phyloP scores from a whole-genome alignment of 108 stramenopile genomes.

The Cyclotella choctawhatcheeana region DNA sequence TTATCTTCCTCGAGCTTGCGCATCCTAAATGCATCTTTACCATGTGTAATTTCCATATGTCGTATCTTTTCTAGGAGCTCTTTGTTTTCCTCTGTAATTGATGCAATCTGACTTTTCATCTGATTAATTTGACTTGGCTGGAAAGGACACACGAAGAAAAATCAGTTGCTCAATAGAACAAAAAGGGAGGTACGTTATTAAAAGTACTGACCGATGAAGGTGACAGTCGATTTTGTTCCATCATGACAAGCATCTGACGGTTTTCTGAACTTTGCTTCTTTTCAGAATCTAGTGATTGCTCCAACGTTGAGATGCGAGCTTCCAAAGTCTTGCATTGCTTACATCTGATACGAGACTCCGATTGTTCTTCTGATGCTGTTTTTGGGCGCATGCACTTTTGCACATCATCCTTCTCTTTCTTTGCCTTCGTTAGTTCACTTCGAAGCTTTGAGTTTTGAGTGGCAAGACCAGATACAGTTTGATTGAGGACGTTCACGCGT shows the following conservation, averaged over 20 bases:
- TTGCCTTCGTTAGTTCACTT: conserved; percentile 22
- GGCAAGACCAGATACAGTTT: conserved; percentile 42
- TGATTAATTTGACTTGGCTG: not conserved
- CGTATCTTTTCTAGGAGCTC: not conserved
- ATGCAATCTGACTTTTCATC: not conserved
- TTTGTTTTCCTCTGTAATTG: not conserved
- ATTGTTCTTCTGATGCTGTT: conserved; percentile 3
- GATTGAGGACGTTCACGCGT: conserved; percentile 36
- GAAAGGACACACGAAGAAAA: not conserved
- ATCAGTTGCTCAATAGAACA: not conserved
- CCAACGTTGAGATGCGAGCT: conserved; percentile 9
- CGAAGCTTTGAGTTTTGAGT: conserved; percentile 39
- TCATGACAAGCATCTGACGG: conserved; percentile 6
- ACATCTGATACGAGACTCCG: not conserved
- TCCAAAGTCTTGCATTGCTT: conserved; percentile 19
- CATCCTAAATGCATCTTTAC: not conserved
- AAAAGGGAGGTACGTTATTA: not conserved
- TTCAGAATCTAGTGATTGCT: conserved; percentile 16
- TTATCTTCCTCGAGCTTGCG: conserved; percentile 17
- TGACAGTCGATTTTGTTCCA: conserved; percentile 8
- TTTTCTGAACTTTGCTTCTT: conserved; percentile 17
- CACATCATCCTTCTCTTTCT: conserved; percentile 12
- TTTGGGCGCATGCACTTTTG: not conserved
- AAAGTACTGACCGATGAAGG: not conserved
- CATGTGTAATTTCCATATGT: not conserved